A percentile compares a stretch with the other conserved stretches of the same genome.
Conservation (phyloP, 257 asterid species). For the Penstemon davidsonii region DNA sequence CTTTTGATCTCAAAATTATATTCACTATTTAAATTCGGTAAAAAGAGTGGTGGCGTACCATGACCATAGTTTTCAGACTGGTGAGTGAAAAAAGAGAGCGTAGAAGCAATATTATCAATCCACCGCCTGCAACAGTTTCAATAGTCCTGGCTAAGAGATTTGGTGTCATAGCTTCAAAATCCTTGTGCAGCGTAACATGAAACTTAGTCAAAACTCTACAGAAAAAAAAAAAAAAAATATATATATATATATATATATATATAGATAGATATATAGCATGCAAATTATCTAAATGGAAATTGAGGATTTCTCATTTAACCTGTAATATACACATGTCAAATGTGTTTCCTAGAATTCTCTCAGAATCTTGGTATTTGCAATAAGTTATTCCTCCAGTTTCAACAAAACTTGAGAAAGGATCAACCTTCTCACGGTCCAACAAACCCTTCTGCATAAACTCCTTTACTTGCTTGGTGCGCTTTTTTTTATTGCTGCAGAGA, state of each 20-base stretch:
- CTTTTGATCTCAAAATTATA: background rate
- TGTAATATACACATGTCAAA: conserved; percentile 95
- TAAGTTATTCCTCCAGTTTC: conserved; percentile 74
- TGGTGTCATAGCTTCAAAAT: conserved; percentile 68
- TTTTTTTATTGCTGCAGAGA: conserved; percentile 65
- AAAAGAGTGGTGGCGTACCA: conserved; percentile 32
- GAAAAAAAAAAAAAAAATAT: background rate
- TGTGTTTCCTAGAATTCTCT: conserved; percentile 94
- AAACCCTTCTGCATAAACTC: conserved; percentile 64
- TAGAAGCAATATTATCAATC: conserved; percentile 53
- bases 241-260: background rate
- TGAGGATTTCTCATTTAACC: background rate
- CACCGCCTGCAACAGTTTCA: conserved; percentile 76
- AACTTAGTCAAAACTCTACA: background rate
- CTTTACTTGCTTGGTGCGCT: conserved; percentile 81
- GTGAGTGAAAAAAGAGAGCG: conserved; percentile 56
- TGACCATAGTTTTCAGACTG: conserved; percentile 58
- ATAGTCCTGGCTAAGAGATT: conserved; percentile 65
- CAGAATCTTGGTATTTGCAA: conserved; percentile 87
- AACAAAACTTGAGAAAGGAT: conserved; percentile 70
- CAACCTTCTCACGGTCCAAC: conserved; percentile 76
- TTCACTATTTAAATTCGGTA: no score
- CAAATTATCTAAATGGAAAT: background rate
- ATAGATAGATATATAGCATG: background rate
- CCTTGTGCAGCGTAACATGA: conserved; percentile 29